phyloP scores from a whole-genome alignment of 768 basidiomycete genomes.

The Ramaria rubella region DNA sequence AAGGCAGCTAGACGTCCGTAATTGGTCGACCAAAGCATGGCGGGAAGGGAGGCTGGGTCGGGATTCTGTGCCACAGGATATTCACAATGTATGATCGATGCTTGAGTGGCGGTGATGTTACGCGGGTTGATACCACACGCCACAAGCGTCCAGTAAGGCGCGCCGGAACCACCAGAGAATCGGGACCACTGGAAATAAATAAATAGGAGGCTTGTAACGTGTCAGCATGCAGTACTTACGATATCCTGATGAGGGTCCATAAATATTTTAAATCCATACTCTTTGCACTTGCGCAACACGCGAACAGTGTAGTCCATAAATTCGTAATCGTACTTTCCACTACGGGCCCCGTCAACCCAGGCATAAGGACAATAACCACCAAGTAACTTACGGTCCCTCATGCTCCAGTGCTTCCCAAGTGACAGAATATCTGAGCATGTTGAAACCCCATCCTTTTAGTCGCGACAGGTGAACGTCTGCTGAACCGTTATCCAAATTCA shows the following conservation, averaged over 20 bases:
- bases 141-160: constrained; percentile 86
- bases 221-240: constrained; percentile 42
- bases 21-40: constrained; percentile 98
- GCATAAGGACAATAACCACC: background rate
- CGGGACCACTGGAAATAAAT: constrained; percentile 71
- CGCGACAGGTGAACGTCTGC: constrained; percentile 82
- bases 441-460: constrained; percentile 93
- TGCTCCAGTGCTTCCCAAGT: constrained; percentile 96
- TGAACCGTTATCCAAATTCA: constrained; percentile 78
- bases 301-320: constrained; percentile 90
- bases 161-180: constrained; percentile 90
- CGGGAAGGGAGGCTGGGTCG: constrained; percentile 69
- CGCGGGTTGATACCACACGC: constrained; percentile 89
- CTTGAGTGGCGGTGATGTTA: constrained; percentile 77
- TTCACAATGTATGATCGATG: constrained; percentile 84
- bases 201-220: constrained; percentile 3
- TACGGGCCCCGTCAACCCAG: constrained; percentile 30
- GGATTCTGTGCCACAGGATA: constrained; percentile 60
- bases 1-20: constrained; percentile 84
- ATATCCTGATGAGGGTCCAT: constrained; percentile 96
- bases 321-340: constrained; percentile 82
- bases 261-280: constrained; percentile 85
- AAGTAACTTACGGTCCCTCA: constrained; percentile 75
- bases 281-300: constrained; percentile 85
- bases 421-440: constrained; percentile 74